Base-by-base conservation (phyloP, 768 basidiomycete genomes). In the Fomitopsis pulvina region DNA sequence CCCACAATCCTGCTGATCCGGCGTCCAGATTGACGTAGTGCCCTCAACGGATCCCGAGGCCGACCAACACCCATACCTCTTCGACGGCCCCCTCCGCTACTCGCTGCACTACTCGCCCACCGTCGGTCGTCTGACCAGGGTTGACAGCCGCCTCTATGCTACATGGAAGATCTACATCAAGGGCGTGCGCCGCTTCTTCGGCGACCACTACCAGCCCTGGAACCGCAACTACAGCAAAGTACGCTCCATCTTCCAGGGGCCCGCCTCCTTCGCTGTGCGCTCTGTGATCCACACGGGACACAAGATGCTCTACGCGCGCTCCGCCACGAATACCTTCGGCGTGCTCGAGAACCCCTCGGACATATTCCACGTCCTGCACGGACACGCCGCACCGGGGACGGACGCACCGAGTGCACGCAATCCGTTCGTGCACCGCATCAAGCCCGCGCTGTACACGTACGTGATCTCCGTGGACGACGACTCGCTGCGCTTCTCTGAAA, bases 401-500 rank as follows among this genome's bases (percentile, higher is more conserved):
- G 52, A 48, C 48, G n/a, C 22, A 27, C 46, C 28, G 4, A 20
- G 43, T 27, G 12, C 8, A 8, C 49, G 30, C 34, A 28, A 48
- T 16, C 51, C 21, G 52, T 56, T 24, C 41, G 59, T 54, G 30
- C 71, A 73, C 51, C 78, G 84, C 54, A 75, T 89, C 66, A 88
- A 88, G 61, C 87, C 87, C 39, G 83, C 84, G 0, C 79, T 91
- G 21, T 92, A 92, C 68, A 92, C 91, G 32, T 93, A 92, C 68
- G 75, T 92, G 63, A 82, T 93, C 61, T 78, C 83, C 3, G 69
- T 77, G 4, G 81, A 84, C 47, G 88, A 87, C 66, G 79, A 87
- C 53, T 76, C 85, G 8, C 74, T 90, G 55, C 78, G 89, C 20
- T 91, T 92, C 67, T 89, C 87, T 24, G 89, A 91, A 64, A 92